A percentile compares a stretch with the other conserved stretches of the same genome.
Evolutionary conservation across 768 basidiomycete genomes (phyloP).

Genomic region (Cantharellus anzutake): DNA sequence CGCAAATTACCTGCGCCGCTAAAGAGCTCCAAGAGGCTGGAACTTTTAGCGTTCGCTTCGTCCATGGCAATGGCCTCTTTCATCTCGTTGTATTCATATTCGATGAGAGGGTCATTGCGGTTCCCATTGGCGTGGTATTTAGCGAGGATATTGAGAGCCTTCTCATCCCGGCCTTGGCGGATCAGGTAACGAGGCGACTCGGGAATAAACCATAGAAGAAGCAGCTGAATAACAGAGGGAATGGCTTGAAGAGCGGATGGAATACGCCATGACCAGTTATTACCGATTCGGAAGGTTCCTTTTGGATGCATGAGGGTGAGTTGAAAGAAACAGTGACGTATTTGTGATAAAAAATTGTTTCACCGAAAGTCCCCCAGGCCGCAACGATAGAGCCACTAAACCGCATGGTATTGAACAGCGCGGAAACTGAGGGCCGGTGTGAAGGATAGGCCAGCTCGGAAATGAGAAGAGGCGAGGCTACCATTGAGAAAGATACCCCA

Average conservation of each 20-base stretch:
- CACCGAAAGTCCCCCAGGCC: too few species aligned
- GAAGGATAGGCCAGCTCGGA: slow-evolving; percentile 61
- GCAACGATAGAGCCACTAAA: slow-evolving; percentile 72
- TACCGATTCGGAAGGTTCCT: slow-evolving; percentile 52
- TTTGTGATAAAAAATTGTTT: too few species aligned
- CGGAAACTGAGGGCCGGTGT: slow-evolving; percentile 63
- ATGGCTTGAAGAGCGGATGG: slow-evolving; percentile 54
- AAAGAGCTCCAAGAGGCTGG: slow-evolving; percentile 54
- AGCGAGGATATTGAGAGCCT: slow-evolving; percentile 52
- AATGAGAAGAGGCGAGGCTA: slow-evolving; percentile 67
- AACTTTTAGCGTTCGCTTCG: slow-evolving; percentile 31
- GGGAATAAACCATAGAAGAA: slow-evolving; percentile 47
- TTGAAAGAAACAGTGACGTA: too few species aligned
- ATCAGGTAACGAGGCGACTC: slow-evolving; percentile 64
- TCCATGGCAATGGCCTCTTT: slow-evolving; percentile 46
- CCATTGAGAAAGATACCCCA: slow-evolving; percentile 39
- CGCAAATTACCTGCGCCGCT: slow-evolving; percentile 55
- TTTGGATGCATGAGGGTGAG: slow-evolving; percentile 76
- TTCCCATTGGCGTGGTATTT: slow-evolving; percentile 84
- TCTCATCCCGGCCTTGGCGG: slow-evolving; percentile 47
- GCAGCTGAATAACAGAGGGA: slow-evolving; percentile 48
- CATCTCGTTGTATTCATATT: slow-evolving; percentile 63
- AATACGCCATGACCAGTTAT: too few species aligned
- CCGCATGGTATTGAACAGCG: slow-evolving; percentile 72
- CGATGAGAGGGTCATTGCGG: slow-evolving; percentile 14